These are phyloP conservation scores for Pelagomonas calceolata DNA, from an alignment of 108 stramenopile genomes.

Conservation along the genomic window DNA sequence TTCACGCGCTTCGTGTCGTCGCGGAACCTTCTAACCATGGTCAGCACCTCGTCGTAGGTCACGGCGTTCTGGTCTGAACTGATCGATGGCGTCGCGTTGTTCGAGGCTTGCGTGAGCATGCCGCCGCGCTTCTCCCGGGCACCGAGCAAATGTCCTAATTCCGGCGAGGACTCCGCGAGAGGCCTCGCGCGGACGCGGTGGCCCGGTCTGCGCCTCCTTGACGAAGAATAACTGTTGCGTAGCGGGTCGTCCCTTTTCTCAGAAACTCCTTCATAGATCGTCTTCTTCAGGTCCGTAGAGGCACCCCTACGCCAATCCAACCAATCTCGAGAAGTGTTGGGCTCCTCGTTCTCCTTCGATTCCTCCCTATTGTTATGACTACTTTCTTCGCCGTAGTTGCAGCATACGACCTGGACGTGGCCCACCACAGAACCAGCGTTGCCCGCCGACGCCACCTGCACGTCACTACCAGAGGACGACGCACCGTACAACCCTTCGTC, in stretches of 20 bases:
- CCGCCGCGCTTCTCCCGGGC: background rate
- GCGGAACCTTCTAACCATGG: constrained; percentile 21
- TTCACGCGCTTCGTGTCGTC: constrained; percentile 16
- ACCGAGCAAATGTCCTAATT: constrained; percentile 23
- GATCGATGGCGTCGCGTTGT: background rate
- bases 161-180: constrained; percentile 34
- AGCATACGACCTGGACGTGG: constrained; percentile 22
- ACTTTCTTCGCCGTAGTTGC: constrained; percentile 16
- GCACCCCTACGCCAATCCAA: constrained; percentile 29
- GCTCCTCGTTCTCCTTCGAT: background rate
- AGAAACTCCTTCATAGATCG: background rate
- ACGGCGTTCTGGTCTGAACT: constrained; percentile 1
- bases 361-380: constrained; percentile 31
- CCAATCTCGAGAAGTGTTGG: no score
- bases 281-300: no score
- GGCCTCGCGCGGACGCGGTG: constrained; percentile 42
- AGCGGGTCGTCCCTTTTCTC: background rate
- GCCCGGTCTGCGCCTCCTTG: constrained; percentile 19
- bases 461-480: background rate
- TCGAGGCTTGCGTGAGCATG: background rate
- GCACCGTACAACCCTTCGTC: constrained; percentile 7
- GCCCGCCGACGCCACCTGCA: background rate
- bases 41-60: constrained; percentile 22
- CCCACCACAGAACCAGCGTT: constrained; percentile 14
- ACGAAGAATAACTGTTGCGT: background rate